Conservation (phyloP, 2,329 filamentous ascomycete species). For the Achaetomium macrosporum region DNA sequence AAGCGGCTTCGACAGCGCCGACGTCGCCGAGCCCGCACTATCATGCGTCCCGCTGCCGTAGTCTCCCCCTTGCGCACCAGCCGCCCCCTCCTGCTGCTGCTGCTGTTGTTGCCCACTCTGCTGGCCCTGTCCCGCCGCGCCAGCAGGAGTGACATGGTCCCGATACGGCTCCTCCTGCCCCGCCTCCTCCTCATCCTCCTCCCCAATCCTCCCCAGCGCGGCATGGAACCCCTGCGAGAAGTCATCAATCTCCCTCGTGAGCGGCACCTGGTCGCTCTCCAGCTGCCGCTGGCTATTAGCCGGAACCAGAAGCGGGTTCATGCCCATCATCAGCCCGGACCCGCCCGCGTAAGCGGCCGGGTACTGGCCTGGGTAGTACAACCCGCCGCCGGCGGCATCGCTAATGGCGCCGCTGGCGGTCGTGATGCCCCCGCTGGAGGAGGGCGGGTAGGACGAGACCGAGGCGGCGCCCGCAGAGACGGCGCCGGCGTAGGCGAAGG, state of each 20-base stretch:
- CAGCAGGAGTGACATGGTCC: background rate
- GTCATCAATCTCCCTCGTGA: slow-evolving; percentile 41
- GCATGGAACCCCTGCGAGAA: slow-evolving; percentile 40
- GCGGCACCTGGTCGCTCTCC: slow-evolving; percentile 35
- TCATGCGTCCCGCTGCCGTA: background rate
- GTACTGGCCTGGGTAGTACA: slow-evolving; percentile 23
- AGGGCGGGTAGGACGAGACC: slow-evolving; percentile 20
- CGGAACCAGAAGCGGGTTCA: slow-evolving; percentile 5
- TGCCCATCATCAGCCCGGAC: background rate
- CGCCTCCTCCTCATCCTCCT: slow-evolving; percentile 36
- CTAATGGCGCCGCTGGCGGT: slow-evolving; percentile 1
- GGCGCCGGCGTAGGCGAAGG: slow-evolving; percentile 12
- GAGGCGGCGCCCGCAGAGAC: background rate
- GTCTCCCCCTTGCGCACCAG: slow-evolving; percentile 1
- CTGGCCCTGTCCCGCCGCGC: background rate
- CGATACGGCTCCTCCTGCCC: slow-evolving; percentile 1
- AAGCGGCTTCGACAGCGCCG: slow-evolving; percentile 32
- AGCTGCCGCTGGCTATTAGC: slow-evolving; percentile 15
- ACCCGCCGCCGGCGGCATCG: background rate
- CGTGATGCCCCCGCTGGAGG: slow-evolving; percentile 1
- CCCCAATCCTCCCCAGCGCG: slow-evolving; percentile 34
- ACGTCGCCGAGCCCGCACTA: slow-evolving; percentile 3
- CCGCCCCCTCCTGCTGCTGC: background rate
- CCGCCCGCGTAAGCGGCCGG: slow-evolving; percentile 20
- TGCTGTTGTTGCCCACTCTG: too few relatives aligned